Base-by-base conservation (phyloP, 2,329 filamentous ascomycete genomes). In the Trichoderma breve region DNA sequence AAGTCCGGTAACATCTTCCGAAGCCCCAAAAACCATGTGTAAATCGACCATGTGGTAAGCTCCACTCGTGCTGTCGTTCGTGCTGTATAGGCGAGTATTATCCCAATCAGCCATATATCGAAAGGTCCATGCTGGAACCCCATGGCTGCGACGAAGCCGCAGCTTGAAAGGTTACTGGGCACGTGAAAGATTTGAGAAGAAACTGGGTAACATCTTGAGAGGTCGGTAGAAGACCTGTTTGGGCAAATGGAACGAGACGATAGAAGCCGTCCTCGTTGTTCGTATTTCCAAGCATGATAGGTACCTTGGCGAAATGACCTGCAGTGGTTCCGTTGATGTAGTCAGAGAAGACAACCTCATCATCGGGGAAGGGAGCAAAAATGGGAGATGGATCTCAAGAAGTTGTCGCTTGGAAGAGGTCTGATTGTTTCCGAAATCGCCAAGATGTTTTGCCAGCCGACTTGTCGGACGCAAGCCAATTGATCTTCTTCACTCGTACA, bases 201-300 rank as follows among this genome's bases (percentile, higher is more conserved):
- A 47, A 47, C n/a, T 21, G 18, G 8, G 43, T 11, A 3, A 47
- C 43, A 47, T 47, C 43, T 47, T 47, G 43, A 47, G 43, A 47
- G 4, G 43, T 47, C 18, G 43, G 43, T 21, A 47, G 43, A n/a
- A n/a, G 43, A 15, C 61, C 39, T 30, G 18, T 51, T 51, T 30
- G 36, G 26, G 61, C 61, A 64, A 32, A 64, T 32, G 61, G 61
- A 30, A 51, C 61, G 11, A 64, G 61, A 26, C 61, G 61, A 14
- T 64, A 64, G 18, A 64, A 64, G 39, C 61, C 36, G 30, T 64
- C 61, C 14, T 64, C 61, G n/a, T 64, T 64, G 26, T 64, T 51
- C 11, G 61, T 51, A 51, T 51, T 64, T 64, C 61, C 39, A 51
- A 64, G 26, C 61, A 64, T 64, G 39, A 51, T 64, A 3, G 61